Evolutionary conservation across 345 rosid species (phyloP).

Genomic region (Boechera retrofracta): DNA sequence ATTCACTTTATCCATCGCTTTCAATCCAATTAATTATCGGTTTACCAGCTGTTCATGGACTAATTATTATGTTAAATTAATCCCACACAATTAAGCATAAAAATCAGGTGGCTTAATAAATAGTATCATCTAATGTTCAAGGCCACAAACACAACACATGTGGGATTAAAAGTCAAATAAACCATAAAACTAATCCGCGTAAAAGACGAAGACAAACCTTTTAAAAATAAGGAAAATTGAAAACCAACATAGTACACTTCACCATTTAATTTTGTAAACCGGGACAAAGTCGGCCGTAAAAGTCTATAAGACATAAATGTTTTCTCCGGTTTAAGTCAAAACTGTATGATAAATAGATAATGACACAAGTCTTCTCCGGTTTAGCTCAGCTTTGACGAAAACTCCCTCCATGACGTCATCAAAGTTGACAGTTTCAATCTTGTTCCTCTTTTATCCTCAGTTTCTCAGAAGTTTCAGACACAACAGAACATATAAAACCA

Average conservation of each 20-base stretch:
- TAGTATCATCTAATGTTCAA: not conserved
- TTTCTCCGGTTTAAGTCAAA: slow-evolving; percentile 40
- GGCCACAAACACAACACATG: slow-evolving; percentile 11
- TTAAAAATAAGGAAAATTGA: not conserved
- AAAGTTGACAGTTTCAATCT: slow-evolving; percentile 21
- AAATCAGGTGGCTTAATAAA: slow-evolving; percentile 30
- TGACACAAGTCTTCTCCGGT: slow-evolving; percentile 33
- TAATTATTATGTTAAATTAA: slow-evolving; percentile 21
- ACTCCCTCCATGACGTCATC: not conserved
- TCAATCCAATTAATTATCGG: slow-evolving; percentile 30
- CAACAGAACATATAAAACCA: slow-evolving; percentile 31
- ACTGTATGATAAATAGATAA: not conserved
- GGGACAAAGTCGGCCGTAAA: slow-evolving; percentile 30
- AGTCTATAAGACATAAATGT: slow-evolving; percentile 15
- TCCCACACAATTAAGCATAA: slow-evolving; percentile 29
- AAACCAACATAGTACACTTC: slow-evolving; percentile 11
- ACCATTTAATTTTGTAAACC: slow-evolving; percentile 26
- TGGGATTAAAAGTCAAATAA: slow-evolving; percentile 35
- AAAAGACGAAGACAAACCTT: slow-evolving; percentile 3
- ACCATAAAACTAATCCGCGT: slow-evolving; percentile 31
- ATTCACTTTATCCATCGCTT: slow-evolving; percentile 33
- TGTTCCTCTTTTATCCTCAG: not conserved
- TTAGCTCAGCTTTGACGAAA: slow-evolving; percentile 38
- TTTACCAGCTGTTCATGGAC: slow-evolving; percentile 30
- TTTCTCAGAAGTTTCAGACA: slow-evolving; percentile 40